Conservation (phyloP, 2,329 filamentous ascomycete genomes). For the Penicillium sclerotiorum region DNA sequence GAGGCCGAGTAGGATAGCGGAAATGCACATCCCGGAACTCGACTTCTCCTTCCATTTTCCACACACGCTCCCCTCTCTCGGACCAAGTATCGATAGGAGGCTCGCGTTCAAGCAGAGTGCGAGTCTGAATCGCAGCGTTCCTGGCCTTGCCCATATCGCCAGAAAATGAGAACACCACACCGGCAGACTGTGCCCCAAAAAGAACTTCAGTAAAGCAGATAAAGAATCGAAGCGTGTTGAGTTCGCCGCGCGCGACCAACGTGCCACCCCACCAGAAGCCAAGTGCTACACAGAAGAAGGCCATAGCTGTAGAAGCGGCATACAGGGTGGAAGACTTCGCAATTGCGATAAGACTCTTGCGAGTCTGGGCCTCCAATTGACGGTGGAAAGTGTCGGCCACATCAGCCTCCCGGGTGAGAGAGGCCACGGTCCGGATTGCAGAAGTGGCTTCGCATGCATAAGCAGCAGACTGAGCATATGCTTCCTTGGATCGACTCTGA, state of each 20-base stretch:
- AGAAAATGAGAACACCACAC: slow-evolving; percentile 84
- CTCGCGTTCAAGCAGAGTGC: slow-evolving; percentile 78
- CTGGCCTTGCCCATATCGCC: slow-evolving; percentile 94
- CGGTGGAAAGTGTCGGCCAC: slow-evolving; percentile 70
- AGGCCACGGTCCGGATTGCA: slow-evolving; percentile 89
- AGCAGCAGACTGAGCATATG: slow-evolving; percentile 78
- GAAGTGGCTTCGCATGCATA: slow-evolving; percentile 93
- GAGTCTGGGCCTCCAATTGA: slow-evolving; percentile 68
- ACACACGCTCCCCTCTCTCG: slow-evolving; percentile 63
- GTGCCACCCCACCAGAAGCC: slow-evolving; percentile 92
- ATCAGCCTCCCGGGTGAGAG: slow-evolving; percentile 82
- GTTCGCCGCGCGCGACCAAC: slow-evolving; percentile 71
- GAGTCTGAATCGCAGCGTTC: slow-evolving; percentile 77
- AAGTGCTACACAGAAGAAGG: slow-evolving; percentile 81
- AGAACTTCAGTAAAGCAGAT: slow-evolving; percentile 85
- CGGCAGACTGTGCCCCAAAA: slow-evolving; percentile 89
- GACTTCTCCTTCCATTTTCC: slow-evolving; percentile 71
- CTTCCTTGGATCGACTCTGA: slow-evolving; percentile 74
- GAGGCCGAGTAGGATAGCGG: slow-evolving; percentile 86
- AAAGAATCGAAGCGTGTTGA: slow-evolving; percentile 85
- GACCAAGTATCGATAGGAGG: slow-evolving; percentile 85
- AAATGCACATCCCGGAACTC: slow-evolving; percentile 95
- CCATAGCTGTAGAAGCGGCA: slow-evolving; percentile 78
- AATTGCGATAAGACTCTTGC: slow-evolving; percentile 70
- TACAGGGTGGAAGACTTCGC: slow-evolving; percentile 78